Percentiles rank a stretch among this genome's conserved stretches.
Conservation (phyloP, 2,329 filamentous ascomycete genomes). For the Huntiella decipiens region DNA sequence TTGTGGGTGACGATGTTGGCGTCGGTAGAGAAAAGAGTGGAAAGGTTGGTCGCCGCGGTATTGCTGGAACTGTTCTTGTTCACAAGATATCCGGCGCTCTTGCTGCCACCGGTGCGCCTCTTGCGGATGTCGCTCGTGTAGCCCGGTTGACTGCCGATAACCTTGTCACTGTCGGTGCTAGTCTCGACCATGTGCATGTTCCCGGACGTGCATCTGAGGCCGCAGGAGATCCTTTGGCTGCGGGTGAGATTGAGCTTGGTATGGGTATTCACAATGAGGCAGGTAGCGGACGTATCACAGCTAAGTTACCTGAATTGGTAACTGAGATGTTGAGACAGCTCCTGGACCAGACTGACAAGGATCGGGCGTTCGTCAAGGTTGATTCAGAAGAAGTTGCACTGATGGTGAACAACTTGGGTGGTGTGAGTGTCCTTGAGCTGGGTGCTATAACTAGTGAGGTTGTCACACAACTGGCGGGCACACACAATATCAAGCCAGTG, state of each 20-base stretch:
- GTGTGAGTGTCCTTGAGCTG: slow-evolving; percentile 52
- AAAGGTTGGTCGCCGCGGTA: slow-evolving; percentile 82
- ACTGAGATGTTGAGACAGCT: slow-evolving; percentile 51
- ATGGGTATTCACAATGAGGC: slow-evolving; percentile 66
- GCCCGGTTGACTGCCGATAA: slow-evolving; percentile 57
- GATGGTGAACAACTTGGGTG: slow-evolving; percentile 58
- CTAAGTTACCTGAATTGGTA: slow-evolving; percentile 35
- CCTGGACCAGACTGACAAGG: slow-evolving; percentile 44
- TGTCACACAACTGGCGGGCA: slow-evolving; percentile 37
- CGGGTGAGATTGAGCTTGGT: slow-evolving; percentile 42
- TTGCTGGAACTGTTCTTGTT: slow-evolving; percentile 82
- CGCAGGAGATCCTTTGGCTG: slow-evolving; percentile 35
- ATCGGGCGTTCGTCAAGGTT: slow-evolving; percentile 50
- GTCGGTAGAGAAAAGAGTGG: slow-evolving; percentile 65
- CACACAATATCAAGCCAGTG: slow-evolving; percentile 41
- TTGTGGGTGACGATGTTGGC: slow-evolving; percentile 81
- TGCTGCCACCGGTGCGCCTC: slow-evolving; percentile 46
- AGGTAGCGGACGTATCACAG: slow-evolving; percentile 32
- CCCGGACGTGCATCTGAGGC: slow-evolving; percentile 43
- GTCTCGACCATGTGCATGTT: slow-evolving; percentile 80
- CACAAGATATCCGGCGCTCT: slow-evolving; percentile 76
- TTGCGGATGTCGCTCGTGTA: slow-evolving; percentile 54
- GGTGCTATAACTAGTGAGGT: slow-evolving; percentile 54
- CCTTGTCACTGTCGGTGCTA: slow-evolving; percentile 68
- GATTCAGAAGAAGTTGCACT: slow-evolving; percentile 46